Base-by-base conservation (phyloP, 192 early-diverging fungal species). In the Phlyctochytrium arcticum region DNA sequence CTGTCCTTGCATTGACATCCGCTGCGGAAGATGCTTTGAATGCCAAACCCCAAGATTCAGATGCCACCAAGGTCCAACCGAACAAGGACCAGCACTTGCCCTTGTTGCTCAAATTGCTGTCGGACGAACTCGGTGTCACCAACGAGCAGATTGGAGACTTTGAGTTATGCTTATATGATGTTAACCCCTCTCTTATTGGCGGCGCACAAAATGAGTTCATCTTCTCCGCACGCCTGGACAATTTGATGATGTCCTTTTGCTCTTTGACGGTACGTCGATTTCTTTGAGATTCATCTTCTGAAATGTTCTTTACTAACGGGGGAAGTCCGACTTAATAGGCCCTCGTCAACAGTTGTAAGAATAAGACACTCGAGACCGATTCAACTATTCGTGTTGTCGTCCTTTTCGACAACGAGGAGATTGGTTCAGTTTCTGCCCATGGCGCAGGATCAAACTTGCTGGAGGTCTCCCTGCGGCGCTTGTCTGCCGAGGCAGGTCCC, bases 371-470 rank as follows among this genome's bases (percentile, higher is more conserved):
- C 34, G 80, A 71, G 29, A 72, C 79, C 31, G 91, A 93, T 53
- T 59, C 83, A 50, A 83, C 88, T 54, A 87, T 96, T 64, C 88
- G 95, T 46, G 75, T 99, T 36, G 82, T 93, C 35, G 83, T 89
- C 26, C 80, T 98, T 36, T 99, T 99, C 67, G 97, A 99, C 73
- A 97, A 99, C 77, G 97, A 99, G 72, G 97, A 99, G 65, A 85
- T 99, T 33, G 97, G 97, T 29, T 93, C 90, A 29, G 79, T 75
- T 10, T 91, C 92, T 37, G 95, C 94, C 5, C 90, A 95, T 65
- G 97, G 97, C 53, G 97, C 97, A 12, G 90, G 90, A 70, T 95
- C 92, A 9, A 89, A 91, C 61, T 77, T 98, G 61, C 78, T 82
- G 39, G 69, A 75, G 59, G 72, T 75, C 42, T 75, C 71, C 12